Evolutionary conservation across 768 basidiomycete species (phyloP), one percentile per base, ranked within the genome.

Genomic region (Auriculariales sp.): DNA sequence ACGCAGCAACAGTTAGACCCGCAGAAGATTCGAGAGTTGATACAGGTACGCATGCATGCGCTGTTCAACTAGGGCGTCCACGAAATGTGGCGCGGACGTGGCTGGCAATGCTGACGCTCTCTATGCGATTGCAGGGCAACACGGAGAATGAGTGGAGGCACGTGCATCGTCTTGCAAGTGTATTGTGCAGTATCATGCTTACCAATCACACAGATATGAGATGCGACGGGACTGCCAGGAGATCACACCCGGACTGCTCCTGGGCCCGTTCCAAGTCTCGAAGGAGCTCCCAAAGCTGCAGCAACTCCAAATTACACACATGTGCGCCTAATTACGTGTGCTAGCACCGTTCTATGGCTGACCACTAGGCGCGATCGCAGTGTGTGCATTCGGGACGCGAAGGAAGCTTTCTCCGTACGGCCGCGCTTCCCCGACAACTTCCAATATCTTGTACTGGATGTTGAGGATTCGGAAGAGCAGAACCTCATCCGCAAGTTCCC

Each of bases 141-240:
- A 74, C 77, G 28, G 87, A 90, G 54, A 74, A 86, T 24, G 87
- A 91, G 62, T 90, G 88, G 87, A 78, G 77, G 86, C 80, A 53
- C 54, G 74, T 67, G 29, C 36, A 29, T n/a, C 48, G 46, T 28
- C 51, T 28, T 25, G 19, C 19, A 15, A 28, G 22, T 28, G 17
- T 17, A 3, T 10, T 10, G 7, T 49, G 15, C 15, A 51, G 46
- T 25, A n/a, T 33, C 11, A 24, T 24, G 22, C n/a, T 15, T 49
- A 19, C 27, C 24, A 22, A 28, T 46, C 42, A 25, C 19, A 19
- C 29, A 89, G 85, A 58, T 95, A 95, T 59, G 91, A 94, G 66
- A 93, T 95, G 92, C 74, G 91, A 28, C 71, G 91, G n/a, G 84
- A 93, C 58, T 90, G 88, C 57, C 91, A 95, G 66, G 85, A 92